Evolutionary conservation across 768 basidiomycete genomes (phyloP).

Genomic region (Rhodotorula graminis): DNA sequence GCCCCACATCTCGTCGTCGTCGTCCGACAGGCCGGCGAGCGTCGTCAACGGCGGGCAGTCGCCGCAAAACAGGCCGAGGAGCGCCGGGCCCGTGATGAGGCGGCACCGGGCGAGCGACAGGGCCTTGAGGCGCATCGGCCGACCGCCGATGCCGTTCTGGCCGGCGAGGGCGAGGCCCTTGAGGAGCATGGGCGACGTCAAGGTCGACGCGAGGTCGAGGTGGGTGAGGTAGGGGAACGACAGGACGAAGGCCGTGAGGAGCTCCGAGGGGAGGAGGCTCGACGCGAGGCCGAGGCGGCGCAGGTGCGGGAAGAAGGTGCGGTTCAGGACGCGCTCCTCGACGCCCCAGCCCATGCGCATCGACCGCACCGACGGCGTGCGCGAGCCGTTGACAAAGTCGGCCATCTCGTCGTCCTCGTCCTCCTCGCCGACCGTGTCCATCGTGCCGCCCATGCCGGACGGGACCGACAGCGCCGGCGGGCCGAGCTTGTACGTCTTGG

Average conservation of each 20-base stretch:
- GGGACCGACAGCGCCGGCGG: conserved; percentile 48
- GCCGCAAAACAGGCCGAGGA: conserved; percentile 52
- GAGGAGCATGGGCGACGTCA: conserved; percentile 70
- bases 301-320: conserved; percentile 48
- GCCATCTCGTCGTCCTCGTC: conserved; percentile 51
- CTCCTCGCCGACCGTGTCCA: conserved; percentile 10
- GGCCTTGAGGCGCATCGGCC: conserved; percentile 65
- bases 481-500: conserved; percentile 54
- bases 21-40: conserved; percentile 26
- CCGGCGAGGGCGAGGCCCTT: conserved; percentile 59
- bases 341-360: conserved; percentile 8
- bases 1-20: conserved; percentile 31
- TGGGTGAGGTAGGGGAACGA: conserved; percentile 82
- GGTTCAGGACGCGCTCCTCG: conserved; percentile 26
- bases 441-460: not conserved
- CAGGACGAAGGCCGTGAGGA: conserved; percentile 66
- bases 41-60: conserved; percentile 37
- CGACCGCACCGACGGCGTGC: conserved; percentile 48
- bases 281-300: conserved; percentile 75
- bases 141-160: conserved; percentile 30
- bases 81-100: conserved; percentile 70
- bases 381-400: conserved; percentile 36
- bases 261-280: conserved; percentile 65
- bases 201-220: conserved; percentile 87
- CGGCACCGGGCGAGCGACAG: conserved; percentile 82